phyloP scores from a whole-genome alignment of 768 basidiomycete genomes.

The Porpolomopsis calyptriformis region DNA sequence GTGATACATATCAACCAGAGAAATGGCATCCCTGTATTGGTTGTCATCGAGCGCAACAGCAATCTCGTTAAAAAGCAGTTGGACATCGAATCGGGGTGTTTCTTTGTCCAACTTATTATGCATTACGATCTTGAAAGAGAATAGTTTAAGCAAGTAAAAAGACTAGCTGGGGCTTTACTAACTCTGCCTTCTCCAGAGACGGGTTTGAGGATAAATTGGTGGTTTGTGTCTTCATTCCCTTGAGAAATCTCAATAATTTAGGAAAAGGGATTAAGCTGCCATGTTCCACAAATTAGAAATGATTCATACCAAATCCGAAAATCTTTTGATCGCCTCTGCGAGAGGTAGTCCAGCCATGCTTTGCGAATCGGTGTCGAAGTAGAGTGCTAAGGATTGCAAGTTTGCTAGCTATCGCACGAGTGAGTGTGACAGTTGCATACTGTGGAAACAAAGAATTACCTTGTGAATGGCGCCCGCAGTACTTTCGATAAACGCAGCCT shows the following conservation, averaged over 20 bases:
- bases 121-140: slow-evolving; percentile 53
- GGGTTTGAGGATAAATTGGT: slow-evolving; percentile 93
- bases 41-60: slow-evolving; percentile 84
- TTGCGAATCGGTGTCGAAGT: slow-evolving; percentile 87
- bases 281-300: not conserved
- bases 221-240: slow-evolving; percentile 41
- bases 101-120: slow-evolving; percentile 66
- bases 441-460: slow-evolving; percentile 28
- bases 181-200: slow-evolving; percentile 92
- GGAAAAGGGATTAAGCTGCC: not conserved
- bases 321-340: slow-evolving; percentile 58
- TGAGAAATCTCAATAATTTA: slow-evolving; percentile 30
- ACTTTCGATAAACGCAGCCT: slow-evolving; percentile 86
- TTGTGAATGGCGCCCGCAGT: slow-evolving; percentile 83
- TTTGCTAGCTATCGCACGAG: slow-evolving; percentile 54
- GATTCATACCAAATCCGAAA: slow-evolving; percentile 56
- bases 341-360: slow-evolving; percentile 63
- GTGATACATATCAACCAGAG: slow-evolving; percentile 92
- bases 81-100: slow-evolving; percentile 78
- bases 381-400: slow-evolving; percentile 77
- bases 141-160: slow-evolving; percentile 2
- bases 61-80: slow-evolving; percentile 86
- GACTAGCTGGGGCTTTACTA: slow-evolving; percentile 19
- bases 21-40: slow-evolving; percentile 90
- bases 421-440: slow-evolving; percentile 1